phyloP scores from a whole-genome alignment of 495 filamentous ascomycete genomes.

The Trichocladium antarcticum region DNA sequence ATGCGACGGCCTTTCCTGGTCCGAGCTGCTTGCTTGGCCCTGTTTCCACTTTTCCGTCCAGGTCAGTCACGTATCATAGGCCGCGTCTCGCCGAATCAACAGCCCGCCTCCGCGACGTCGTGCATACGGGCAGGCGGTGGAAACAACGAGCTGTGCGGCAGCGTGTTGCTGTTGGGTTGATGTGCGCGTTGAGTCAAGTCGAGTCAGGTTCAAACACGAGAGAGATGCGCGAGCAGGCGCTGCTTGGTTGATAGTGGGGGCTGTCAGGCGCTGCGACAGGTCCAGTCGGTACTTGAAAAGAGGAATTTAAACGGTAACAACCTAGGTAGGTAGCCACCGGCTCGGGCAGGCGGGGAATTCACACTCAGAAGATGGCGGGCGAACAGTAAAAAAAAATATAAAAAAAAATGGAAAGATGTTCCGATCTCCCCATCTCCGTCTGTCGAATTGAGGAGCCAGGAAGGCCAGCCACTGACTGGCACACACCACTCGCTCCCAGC shows the following conservation, averaged over 20 bases:
- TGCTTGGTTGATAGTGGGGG: no score
- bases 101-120: constrained; percentile 14
- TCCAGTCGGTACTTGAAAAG: no score
- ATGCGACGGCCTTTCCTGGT: constrained; percentile 10
- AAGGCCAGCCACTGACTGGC: no score
- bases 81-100: neutral
- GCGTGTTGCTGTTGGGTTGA: neutral
- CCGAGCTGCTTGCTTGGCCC: constrained; percentile 3
- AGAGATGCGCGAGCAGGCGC: no score
- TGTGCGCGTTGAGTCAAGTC: neutral
- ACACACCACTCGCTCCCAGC: no score
- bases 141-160: neutral
- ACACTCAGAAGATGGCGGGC: neutral
- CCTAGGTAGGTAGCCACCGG: no score
- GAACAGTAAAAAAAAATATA: neutral
- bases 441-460: neutral
- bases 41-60: constrained; percentile 15
- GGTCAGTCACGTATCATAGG: constrained; percentile 10
- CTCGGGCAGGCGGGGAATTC: neutral
- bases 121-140: neutral
- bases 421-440: neutral
- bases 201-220: no score
- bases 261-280: no score
- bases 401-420: neutral
- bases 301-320: no score